Base-by-base conservation (phyloP, 2,329 filamentous ascomycete genomes). In the Fusarium piperis region DNA sequence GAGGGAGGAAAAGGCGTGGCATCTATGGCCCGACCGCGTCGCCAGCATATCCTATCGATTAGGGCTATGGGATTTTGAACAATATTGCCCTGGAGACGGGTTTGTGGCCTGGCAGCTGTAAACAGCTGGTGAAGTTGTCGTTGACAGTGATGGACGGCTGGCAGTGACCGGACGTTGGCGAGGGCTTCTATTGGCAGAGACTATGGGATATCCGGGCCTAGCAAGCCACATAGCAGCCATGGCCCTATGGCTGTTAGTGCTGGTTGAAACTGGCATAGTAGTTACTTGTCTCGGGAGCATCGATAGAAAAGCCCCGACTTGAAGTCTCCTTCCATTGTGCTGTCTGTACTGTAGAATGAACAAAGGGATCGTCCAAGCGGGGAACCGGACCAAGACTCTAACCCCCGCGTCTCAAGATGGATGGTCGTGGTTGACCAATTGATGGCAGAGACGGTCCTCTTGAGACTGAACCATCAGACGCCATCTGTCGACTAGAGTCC, bases 131-230 rank as follows among this genome's bases (percentile, higher is more conserved):
- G 15, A 46, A 46, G 41, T 28, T 26, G 23, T 44, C 13, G 20
- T 38, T 39, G 60, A 46, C 68, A 71, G 68, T 72, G 68, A 46
- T 39, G 57, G 65, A 41, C 30, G 68, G 18, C 33, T 52, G 64
- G 26, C 52, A 46, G 57, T 46, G 41, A 28, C 28, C 23, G 4
- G 12, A 46, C 11, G 20, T 5, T 33, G 38, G 28, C 16, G 48
- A 28, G 28, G 28, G 7, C 28, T 23, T 55, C 16, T 57, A 41
- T 44, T 44, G 39, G 39, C 23, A 28, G 23, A 46, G 11, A 0
- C 4, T 28, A 46, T 28, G 41, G 15, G 23, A 46, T 46, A 46
- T 44, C 39, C 20, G 39, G 7, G 39, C 20, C 39, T 44, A 44
- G 39, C 23, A 46, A 20, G 28, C 18, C 38, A 44, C 55, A 32